Base-by-base conservation (phyloP, 805 yeast genomes). In the Candida vartiovaarae region DNA sequence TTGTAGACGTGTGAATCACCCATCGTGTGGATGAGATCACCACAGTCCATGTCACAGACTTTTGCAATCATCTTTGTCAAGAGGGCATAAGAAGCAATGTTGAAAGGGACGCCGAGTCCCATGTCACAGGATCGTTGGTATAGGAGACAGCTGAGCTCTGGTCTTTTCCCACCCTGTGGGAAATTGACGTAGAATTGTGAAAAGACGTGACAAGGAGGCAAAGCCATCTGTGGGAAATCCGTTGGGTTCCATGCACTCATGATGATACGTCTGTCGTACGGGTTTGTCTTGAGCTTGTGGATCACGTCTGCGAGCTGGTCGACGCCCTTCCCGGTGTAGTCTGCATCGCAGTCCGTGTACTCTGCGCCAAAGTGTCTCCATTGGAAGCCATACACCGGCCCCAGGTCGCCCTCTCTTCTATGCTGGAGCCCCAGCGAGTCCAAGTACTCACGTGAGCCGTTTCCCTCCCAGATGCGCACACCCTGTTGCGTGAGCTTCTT, bases 41-140 rank as follows among this genome's bases (percentile, higher is more conserved):
- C 98, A 48, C 96, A 84, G 53, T 89, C 95, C 86, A 90, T 82
- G 52, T 78, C 95, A 36, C 89, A 89, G n/a, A 93, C 84, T 49
- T 86, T 87, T 2, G 99, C 99, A 50, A 93, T 84, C 97, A 93
- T 91, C 55, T 77, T 82, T 2, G 97, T 90, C 48, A 93, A 71
- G 43, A 93, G 69, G 0, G 99, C 95, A 61, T 93, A 93, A 0
- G 97, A 88, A 0, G 99, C 99, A 57, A 93, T 93, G 61, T 93
- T 93, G 65, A 93, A 93, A 1, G 99, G 99, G 24, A 93, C 98
- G 10, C 99, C 99, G n/a, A 93, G 75, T 0, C 99, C 99, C 96
- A 93, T 90, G 60, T 93, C 99, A 65, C 98, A 91, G n/a, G 96
- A 85, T 57, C 99, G 78, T 67, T 93, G 99, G 65, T 93, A 93